phyloP scores from a whole-genome alignment of 2,329 filamentous ascomycete genomes.

The Aureobasidium sp. region DNA sequence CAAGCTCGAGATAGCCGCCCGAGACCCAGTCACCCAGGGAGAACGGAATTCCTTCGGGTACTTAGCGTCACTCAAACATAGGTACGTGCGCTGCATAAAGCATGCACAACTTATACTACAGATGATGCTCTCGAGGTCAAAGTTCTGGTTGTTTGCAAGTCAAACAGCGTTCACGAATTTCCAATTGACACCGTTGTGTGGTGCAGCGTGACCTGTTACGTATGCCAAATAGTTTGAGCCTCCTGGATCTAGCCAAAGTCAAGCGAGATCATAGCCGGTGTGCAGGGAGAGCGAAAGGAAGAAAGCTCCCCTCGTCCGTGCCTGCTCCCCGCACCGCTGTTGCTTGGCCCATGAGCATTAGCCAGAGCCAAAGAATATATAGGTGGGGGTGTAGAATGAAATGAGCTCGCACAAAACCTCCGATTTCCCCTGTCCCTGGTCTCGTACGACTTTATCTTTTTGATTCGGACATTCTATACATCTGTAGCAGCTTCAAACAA shows the following conservation, averaged over 20 bases:
- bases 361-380: slow-evolving; percentile 1
- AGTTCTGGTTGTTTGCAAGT: background rate
- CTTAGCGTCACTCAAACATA: background rate
- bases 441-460: slow-evolving; percentile 4
- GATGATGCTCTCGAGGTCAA: background rate
- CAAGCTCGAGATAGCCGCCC: background rate
- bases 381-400: slow-evolving; percentile 3
- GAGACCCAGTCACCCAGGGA: background rate
- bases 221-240: slow-evolving; percentile 2
- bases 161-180: slow-evolving; percentile 3
- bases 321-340: slow-evolving; percentile 1
- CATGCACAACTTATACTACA: background rate
- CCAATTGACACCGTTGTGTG: background rate
- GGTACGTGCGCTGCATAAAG: background rate
- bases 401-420: slow-evolving; percentile 8
- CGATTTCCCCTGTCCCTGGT: background rate
- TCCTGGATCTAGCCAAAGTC: slow-evolving; percentile 2
- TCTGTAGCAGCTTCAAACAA: slow-evolving; percentile 8
- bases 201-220: slow-evolving; percentile 4
- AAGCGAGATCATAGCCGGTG: background rate
- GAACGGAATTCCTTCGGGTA: background rate
- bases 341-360: slow-evolving; percentile 2
- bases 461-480: background rate
- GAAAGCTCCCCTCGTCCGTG: slow-evolving; percentile 2
- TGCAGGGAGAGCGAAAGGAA: background rate